Base-by-base conservation (phyloP, 1,284 basidiomycete species). In the Rhodotorula sp. region DNA sequence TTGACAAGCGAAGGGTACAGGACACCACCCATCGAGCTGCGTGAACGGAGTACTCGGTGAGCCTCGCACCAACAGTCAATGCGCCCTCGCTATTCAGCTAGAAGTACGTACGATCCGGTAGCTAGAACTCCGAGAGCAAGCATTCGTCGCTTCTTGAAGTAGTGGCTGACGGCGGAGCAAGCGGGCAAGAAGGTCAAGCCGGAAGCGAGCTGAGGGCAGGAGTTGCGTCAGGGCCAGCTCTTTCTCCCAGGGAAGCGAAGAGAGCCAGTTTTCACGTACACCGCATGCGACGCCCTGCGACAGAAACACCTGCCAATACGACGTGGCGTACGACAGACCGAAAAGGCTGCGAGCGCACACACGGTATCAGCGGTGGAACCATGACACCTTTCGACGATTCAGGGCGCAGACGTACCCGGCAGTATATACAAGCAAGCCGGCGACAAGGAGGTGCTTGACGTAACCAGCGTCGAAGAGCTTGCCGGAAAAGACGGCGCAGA, bases 381-480 rank as follows among this genome's bases (percentile, higher is more conserved):
- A 55, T 64, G 1, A 44, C 24, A 8, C 48, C 4, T 37, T 59
- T 45, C 56, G 65, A 57, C 14, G 10, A 18, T 4, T n/a, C 45
- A 12, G 42, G 37, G 6, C 5, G 17, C 17, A 12, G 18, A 54
- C 60, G 42, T 55, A 77, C 49, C 76, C 71, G 3, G 69, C 75
- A 2, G 68, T 68, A 51, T 76, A 77, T 17, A 75, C 57, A 10
- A 76, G 44, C 20, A 73, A 56, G 0, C 77, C 77, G 37, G 60
- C 63, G 24, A 68, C 30, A 15, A 78, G 60, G 4, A 78, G 56
- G 42, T 70, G 59, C 24, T 66, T 70, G 56, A 71, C 62, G 60
- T 78, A 76, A 14, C 75, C 72, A 6, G 76, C 75, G 62, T 79
- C 78, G 54, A 78, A 76, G 0, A 67, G 56, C 46, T 71, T 72